These are phyloP conservation scores for Pseudogymnoascus sp. DNA, from an alignment of 2,329 filamentous ascomycete genomes.

Conservation along the genomic window DNA sequence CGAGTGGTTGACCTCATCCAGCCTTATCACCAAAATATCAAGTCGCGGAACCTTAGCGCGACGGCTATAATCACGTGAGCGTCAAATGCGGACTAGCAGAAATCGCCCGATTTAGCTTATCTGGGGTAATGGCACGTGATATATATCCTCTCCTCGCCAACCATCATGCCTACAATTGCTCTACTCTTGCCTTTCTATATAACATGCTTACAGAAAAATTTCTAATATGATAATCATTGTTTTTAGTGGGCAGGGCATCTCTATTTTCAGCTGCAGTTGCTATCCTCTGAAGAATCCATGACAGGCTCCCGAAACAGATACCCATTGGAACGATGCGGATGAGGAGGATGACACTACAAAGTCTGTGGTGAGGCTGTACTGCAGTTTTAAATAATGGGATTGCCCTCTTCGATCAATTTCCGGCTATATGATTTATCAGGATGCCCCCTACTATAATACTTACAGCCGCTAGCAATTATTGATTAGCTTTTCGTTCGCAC, in stretches of 20 bases:
- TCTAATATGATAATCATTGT: background rate
- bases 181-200: background rate
- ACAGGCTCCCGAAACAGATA: background rate
- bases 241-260: too few species aligned
- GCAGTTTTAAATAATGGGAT: background rate
- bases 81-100: background rate
- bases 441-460: background rate
- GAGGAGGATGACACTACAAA: background rate
- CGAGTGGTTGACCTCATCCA: constrained; percentile 2
- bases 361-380: background rate
- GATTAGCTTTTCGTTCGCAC: background rate
- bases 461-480: background rate
- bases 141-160: background rate
- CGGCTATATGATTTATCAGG: background rate
- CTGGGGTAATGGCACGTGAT: background rate
- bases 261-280: background rate
- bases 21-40: constrained; percentile 7
- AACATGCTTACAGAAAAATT: background rate
- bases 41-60: constrained; percentile 4
- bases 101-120: background rate
- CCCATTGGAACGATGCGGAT: background rate
- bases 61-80: background rate
- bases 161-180: background rate
- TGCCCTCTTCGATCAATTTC: background rate
- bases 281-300: too few species aligned